A percentile compares a stretch with the other conserved stretches of the same genome.
phyloP scores from a whole-genome alignment of 257 asterid species.

The Echites panduratus region DNA sequence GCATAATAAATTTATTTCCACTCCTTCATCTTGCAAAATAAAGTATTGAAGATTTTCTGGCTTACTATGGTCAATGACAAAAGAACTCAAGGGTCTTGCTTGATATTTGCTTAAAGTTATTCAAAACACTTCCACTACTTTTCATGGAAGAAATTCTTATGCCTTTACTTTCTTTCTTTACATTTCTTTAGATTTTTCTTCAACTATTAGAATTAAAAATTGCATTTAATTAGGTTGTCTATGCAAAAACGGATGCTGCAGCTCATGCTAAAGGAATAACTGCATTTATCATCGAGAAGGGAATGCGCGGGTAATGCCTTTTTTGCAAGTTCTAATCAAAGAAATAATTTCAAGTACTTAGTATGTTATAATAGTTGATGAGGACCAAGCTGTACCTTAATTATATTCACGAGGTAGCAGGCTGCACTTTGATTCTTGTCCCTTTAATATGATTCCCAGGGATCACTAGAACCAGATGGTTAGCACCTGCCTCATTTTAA shows the following conservation, averaged over 20 bases:
- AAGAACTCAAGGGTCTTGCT: neutral
- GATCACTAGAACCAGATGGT: neutral
- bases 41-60: neutral
- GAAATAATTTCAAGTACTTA: conserved; percentile 1
- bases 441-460: neutral
- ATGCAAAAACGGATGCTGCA: conserved; percentile 83
- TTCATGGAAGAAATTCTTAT: neutral
- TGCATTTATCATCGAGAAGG: conserved; percentile 93
- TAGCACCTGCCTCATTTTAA: neutral
- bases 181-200: neutral
- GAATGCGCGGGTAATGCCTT: conserved; percentile 84
- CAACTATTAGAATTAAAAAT: neutral
- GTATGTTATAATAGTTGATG: neutral
- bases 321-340: conserved; percentile 10
- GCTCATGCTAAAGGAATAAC: conserved; percentile 92
- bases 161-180: neutral
- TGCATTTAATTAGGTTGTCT: conserved; percentile 70
- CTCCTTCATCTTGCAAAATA: neutral
- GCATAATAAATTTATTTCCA: neutral
- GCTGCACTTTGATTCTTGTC: neutral
- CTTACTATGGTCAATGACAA: neutral
- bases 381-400: conserved; percentile 3
- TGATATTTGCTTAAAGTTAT: neutral
- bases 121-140: neutral
- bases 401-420: neutral